phyloP scores from a whole-genome alignment of 1,139 yeast genomes.

The Blastobotrys aristatus region DNA sequence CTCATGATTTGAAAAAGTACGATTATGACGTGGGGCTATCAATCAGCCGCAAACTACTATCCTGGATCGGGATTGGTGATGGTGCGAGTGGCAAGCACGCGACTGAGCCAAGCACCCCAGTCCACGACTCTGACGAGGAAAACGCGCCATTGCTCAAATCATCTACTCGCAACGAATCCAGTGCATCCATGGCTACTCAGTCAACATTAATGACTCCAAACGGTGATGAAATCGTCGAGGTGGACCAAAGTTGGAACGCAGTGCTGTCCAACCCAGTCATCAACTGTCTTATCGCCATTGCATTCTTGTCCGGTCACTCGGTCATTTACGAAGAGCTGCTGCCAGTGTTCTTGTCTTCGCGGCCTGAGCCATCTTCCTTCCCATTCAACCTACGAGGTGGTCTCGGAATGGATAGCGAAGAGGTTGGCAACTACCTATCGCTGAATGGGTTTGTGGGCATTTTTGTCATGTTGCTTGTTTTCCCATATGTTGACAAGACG shows the following conservation, averaged over 20 bases:
- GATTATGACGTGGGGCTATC: conserved; percentile 49
- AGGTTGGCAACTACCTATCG: conserved; percentile 53
- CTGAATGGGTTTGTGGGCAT: conserved; percentile 55
- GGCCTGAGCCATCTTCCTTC: conserved; percentile 41
- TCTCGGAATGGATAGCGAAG: conserved; percentile 42
- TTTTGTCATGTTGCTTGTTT: conserved; percentile 45
- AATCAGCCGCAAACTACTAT: conserved; percentile 20
- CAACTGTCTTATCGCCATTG: conserved; percentile 16
- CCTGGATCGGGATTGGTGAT: background rate
- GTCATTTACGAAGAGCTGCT: conserved; percentile 54
- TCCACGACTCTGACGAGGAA: conserved; percentile 5
- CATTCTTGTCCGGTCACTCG: conserved; percentile 44
- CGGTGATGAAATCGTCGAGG: conserved; percentile 11
- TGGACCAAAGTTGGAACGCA: conserved; percentile 37
- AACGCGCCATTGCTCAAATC: conserved; percentile 11
- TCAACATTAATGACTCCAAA: conserved; percentile 7
- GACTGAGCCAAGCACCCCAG: conserved; percentile 20
- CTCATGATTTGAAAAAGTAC: conserved; percentile 43
- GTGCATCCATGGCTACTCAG: conserved; percentile 5
- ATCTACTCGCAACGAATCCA: background rate
- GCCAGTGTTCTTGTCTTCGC: conserved; percentile 56
- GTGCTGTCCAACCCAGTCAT: conserved; percentile 22
- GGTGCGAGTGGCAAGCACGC: background rate
- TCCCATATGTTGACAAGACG: conserved; percentile 51
- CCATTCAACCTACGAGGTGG: conserved; percentile 49